phyloP scores from a whole-genome alignment of 306 rosid genomes.

The Lupinus albus region DNA sequence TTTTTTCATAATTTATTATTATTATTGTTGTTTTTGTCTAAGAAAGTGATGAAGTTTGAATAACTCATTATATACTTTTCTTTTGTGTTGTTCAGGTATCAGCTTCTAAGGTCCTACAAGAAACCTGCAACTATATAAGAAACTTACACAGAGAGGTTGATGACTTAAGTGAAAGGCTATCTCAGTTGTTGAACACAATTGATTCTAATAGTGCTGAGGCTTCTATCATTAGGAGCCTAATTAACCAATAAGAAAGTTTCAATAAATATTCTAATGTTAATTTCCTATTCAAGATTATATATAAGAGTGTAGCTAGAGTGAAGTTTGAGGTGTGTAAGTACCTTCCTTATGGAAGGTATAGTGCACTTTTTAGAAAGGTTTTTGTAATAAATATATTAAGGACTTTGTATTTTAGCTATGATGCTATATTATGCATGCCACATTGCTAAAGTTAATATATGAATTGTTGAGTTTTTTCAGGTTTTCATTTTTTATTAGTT shows the following conservation, averaged over 20 bases:
- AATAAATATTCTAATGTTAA: neutral
- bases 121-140: constrained; percentile 95
- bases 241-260: constrained; percentile 57
- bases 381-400: constrained; percentile 40
- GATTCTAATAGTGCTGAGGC: constrained; percentile 96
- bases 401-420: constrained; percentile 34
- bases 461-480: constrained; percentile 27
- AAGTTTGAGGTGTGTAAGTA: constrained; percentile 41
- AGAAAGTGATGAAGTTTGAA: constrained; percentile 32
- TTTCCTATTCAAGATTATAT: constrained; percentile 22
- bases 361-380: constrained; percentile 35
- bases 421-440: constrained; percentile 40
- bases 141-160: constrained; percentile 87
- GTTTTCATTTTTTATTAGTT: constrained; percentile 23
- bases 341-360: constrained; percentile 38
- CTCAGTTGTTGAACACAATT: constrained; percentile 85
- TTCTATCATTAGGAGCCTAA: constrained; percentile 86
- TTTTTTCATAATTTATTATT: no score
- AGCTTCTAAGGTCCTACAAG: constrained; percentile 98
- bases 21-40: no score
- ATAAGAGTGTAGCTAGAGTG: constrained; percentile 45
- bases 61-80: neutral
- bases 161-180: constrained; percentile 83
- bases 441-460: constrained; percentile 37
- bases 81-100: constrained; percentile 64